Evolutionary conservation across 495 filamentous ascomycete species (phyloP).

Genomic region (Talaromyces liani): DNA sequence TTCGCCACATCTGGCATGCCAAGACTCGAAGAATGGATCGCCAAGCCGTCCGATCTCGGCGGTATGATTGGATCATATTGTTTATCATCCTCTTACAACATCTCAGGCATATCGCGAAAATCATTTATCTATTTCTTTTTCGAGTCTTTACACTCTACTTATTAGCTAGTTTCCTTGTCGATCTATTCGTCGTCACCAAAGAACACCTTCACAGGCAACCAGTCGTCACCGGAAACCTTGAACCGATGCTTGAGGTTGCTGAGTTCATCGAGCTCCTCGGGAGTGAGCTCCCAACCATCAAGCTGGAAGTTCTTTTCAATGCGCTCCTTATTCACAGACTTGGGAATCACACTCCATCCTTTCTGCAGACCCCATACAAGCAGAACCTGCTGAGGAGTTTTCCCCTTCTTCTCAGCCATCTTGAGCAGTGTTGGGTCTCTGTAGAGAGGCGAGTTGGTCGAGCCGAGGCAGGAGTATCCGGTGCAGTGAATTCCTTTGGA

Average conservation of each 20-base stretch:
- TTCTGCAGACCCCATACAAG: slow-evolving; percentile 64
- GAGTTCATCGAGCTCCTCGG: slow-evolving; percentile 55
- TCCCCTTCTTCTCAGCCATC: slow-evolving; percentile 58
- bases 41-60: background rate
- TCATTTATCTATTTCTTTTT: background rate
- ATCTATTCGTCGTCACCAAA: slow-evolving; percentile 73
- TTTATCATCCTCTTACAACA: background rate
- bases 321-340: slow-evolving; percentile 54
- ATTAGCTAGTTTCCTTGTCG: background rate
- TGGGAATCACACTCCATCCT: slow-evolving; percentile 68
- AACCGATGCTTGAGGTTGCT: slow-evolving; percentile 59
- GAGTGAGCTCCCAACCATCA: slow-evolving; percentile 58
- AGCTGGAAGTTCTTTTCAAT: slow-evolving; percentile 60
- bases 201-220: slow-evolving; percentile 76
- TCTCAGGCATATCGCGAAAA: background rate
- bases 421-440: slow-evolving; percentile 51
- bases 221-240: slow-evolving; percentile 65
- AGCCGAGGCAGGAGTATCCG: slow-evolving; percentile 63
- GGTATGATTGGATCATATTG: background rate
- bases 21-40: background rate
- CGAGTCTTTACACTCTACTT: background rate
- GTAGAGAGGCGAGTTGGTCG: slow-evolving; percentile 44
- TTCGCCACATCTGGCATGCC: slow-evolving; percentile 1
- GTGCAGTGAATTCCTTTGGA: slow-evolving; percentile 62
- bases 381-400: slow-evolving; percentile 60